Percentiles rank a stretch among this genome's conserved stretches.
These are phyloP conservation scores for Alisma plantagoaquatica DNA, from an alignment of 106 monocot species.

Conservation along the genomic window DNA sequence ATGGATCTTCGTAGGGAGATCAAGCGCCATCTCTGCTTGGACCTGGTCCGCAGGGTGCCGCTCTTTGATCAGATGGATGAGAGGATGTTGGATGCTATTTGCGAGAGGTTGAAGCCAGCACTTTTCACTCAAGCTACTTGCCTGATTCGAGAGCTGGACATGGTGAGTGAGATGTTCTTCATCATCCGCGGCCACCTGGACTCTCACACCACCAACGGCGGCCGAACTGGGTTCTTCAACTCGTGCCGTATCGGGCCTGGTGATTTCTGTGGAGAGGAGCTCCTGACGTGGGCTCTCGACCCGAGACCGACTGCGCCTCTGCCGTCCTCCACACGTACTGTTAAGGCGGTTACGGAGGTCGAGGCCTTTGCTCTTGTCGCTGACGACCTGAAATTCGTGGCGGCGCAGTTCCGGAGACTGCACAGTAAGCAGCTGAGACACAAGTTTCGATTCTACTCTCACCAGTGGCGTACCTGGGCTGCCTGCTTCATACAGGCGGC, in stretches of 20 bases:
- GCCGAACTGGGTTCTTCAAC: slow-evolving; percentile 71
- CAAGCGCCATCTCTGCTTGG: slow-evolving; percentile 84
- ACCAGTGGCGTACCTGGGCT: slow-evolving; percentile 85
- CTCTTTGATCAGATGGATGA: slow-evolving; percentile 91
- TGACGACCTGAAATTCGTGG: slow-evolving; percentile 67
- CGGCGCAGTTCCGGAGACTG: slow-evolving; percentile 60
- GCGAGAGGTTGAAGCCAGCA: slow-evolving; percentile 64
- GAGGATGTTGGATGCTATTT: slow-evolving; percentile 72
- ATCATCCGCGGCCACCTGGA: slow-evolving; percentile 77
- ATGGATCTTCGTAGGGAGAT: slow-evolving; percentile 72
- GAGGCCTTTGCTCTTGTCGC: slow-evolving; percentile 69
- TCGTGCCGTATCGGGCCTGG: slow-evolving; percentile 58
- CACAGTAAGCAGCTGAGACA: slow-evolving; percentile 75
- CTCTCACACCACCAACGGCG: slow-evolving; percentile 72
- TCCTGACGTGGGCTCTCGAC: slow-evolving; percentile 79
- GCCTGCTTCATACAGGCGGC: slow-evolving; percentile 84
- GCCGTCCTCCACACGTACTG: slow-evolving; percentile 69
- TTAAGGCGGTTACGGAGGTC: slow-evolving; percentile 58
- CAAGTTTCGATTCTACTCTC: slow-evolving; percentile 82
- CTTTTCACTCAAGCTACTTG: slow-evolving; percentile 50
- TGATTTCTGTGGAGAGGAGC: slow-evolving; percentile 88
- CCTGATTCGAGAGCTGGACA: slow-evolving; percentile 67
- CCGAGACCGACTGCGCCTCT: slow-evolving; percentile 30
- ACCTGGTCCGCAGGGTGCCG: slow-evolving; percentile 61
- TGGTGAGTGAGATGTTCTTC: slow-evolving; percentile 68